A percentile compares a stretch with the other conserved stretches of the same genome.
Conservation (phyloP, 352 stramenopile genomes). For the Phytopythium delawarense region DNA sequence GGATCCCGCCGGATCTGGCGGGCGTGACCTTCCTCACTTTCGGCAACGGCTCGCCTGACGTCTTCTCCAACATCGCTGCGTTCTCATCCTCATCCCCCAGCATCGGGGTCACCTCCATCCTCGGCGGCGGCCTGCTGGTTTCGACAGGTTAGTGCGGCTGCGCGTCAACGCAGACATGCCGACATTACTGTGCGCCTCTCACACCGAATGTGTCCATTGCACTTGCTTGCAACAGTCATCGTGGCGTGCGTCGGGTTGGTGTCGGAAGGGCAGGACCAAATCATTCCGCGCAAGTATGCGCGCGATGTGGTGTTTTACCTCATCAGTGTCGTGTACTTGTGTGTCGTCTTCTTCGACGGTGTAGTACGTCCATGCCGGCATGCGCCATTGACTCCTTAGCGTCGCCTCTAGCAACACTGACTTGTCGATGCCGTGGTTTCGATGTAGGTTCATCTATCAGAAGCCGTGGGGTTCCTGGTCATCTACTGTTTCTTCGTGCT, state of each 20-base stretch:
- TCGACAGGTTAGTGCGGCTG: conserved; percentile 39
- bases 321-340: conserved; percentile 59
- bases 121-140: conserved; percentile 64
- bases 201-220: neutral
- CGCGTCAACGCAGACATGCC: neutral
- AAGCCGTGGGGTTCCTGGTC: conserved; percentile 65
- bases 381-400: neutral
- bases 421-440: neutral
- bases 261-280: conserved; percentile 62
- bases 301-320: conserved; percentile 78
- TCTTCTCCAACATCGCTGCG: conserved; percentile 78
- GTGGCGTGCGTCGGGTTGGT: conserved; percentile 64
- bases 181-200: neutral
- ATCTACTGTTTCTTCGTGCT: conserved; percentile 66
- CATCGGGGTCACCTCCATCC: conserved; percentile 65
- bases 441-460: conserved; percentile 40
- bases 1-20: conserved; percentile 63
- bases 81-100: conserved; percentile 59
- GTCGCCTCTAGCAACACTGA: neutral
- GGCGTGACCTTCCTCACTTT: conserved; percentile 83
- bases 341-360: conserved; percentile 68
- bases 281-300: conserved; percentile 72
- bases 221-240: conserved; percentile 32
- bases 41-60: conserved; percentile 71
- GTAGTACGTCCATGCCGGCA: conserved; percentile 13